Percentiles rank a stretch among this genome's conserved stretches.
These are phyloP conservation scores for Gracilaria domingensis DNA, from an alignment of 23 red algal species.

Conservation along the genomic window DNA sequence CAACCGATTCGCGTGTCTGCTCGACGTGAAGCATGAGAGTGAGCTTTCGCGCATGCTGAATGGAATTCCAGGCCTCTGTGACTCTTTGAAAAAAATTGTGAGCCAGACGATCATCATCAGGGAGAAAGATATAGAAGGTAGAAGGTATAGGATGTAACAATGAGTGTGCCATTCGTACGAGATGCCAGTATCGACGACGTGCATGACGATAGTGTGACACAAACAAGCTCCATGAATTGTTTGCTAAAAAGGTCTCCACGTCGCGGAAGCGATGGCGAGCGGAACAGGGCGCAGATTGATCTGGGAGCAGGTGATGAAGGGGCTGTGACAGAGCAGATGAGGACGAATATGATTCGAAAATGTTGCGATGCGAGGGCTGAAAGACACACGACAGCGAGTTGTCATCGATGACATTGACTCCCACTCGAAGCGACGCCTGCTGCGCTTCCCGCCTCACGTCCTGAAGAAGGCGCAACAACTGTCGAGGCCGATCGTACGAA, in stretches of 20 bases:
- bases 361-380: slow-evolving; percentile 35
- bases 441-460: slow-evolving; percentile 68
- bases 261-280: slow-evolving; percentile 59
- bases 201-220: slow-evolving; percentile 73
- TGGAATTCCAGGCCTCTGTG: slow-evolving; percentile 44
- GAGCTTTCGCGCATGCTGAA: slow-evolving; percentile 65
- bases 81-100: slow-evolving; percentile 56
- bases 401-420: slow-evolving; percentile 91
- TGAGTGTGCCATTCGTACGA: slow-evolving; percentile 65
- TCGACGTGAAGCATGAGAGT: slow-evolving; percentile 91
- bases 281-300: slow-evolving; percentile 9
- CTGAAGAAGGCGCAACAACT: slow-evolving; percentile 53
- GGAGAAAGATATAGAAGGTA: slow-evolving; percentile 83
- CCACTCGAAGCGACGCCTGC: slow-evolving; percentile 5
- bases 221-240: slow-evolving; percentile 70
- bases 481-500: slow-evolving; percentile 81
- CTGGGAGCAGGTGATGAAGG: slow-evolving; percentile 1
- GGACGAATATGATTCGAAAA: slow-evolving; percentile 44
- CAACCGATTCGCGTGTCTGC: slow-evolving; percentile 48
- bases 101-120: slow-evolving; percentile 85
- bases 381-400: slow-evolving; percentile 75
- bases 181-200: slow-evolving; percentile 83
- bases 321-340: not conserved
- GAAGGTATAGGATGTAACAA: slow-evolving; percentile 50
- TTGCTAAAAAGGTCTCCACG: slow-evolving; percentile 52